A percentile compares a stretch with the other conserved stretches of the same genome.
Conservation (phyloP, 192 early-diverging fungal species). For the Allomyces javanicus region DNA sequence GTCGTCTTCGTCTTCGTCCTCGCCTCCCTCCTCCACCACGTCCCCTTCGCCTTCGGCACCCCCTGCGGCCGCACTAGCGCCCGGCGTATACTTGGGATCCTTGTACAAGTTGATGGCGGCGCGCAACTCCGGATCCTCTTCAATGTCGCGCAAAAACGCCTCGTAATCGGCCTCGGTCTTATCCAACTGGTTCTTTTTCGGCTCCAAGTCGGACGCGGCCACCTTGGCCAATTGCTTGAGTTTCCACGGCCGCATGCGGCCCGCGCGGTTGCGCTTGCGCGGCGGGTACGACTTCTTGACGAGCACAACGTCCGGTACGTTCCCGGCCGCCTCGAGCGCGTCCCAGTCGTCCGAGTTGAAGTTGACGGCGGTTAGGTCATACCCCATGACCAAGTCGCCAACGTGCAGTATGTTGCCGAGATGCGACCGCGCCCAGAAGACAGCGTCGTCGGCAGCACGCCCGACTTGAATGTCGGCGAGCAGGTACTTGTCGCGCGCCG, state of each 20-base stretch:
- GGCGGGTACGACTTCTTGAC: constrained; percentile 83
- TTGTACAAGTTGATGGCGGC: constrained; percentile 91
- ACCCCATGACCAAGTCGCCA: constrained; percentile 83
- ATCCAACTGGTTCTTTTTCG: constrained; percentile 54
- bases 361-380: constrained; percentile 72
- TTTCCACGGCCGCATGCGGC: constrained; percentile 58
- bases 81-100: constrained; percentile 11
- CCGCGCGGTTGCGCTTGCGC: constrained; percentile 56
- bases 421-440: constrained; percentile 73
- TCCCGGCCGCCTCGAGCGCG: constrained; percentile 28
- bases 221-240: constrained; percentile 74
- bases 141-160: constrained; percentile 88
- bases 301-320: constrained; percentile 71
- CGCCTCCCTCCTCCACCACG: constrained; percentile 12
- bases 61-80: constrained; percentile 1
- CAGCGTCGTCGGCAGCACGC: constrained; percentile 56
- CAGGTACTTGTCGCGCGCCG: constrained; percentile 48
- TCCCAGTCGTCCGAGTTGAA: constrained; percentile 82
- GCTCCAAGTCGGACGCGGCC: constrained; percentile 58
- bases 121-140: constrained; percentile 93
- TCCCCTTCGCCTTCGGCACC: constrained; percentile 10
- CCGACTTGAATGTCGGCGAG: constrained; percentile 79
- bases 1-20: constrained; percentile 61
- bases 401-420: constrained; percentile 74
- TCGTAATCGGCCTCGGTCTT: constrained; percentile 78